These are phyloP conservation scores for Udeniomyces megalosporus DNA, from an alignment of 768 basidiomycete genomes.

Conservation along the genomic window DNA sequence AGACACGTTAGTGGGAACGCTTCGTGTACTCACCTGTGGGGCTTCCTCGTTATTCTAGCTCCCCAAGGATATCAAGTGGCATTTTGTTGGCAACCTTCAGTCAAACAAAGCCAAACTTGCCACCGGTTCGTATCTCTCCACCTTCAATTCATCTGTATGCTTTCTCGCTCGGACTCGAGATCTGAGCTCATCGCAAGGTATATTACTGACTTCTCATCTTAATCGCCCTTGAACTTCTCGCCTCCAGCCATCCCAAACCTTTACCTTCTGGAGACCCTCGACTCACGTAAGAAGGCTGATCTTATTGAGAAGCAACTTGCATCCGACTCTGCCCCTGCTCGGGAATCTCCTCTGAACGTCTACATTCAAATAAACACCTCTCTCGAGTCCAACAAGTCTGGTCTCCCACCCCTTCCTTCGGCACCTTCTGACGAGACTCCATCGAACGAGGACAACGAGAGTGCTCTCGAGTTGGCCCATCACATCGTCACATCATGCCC, in stretches of 20 bases:
- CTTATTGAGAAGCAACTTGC: conserved; percentile 55
- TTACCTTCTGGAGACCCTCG: conserved; percentile 68
- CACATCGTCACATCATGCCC: conserved; percentile 61
- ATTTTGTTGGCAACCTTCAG: conserved; percentile 87
- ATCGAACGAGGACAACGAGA: not conserved
- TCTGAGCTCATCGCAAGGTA: not conserved
- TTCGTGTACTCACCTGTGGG: not conserved
- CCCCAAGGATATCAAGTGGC: conserved; percentile 80
- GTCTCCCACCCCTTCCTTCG: conserved; percentile 44
- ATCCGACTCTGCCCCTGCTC: conserved; percentile 25
- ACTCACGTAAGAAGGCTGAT: conserved; percentile 62
- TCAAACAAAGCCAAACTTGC: conserved; percentile 85
- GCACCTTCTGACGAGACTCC: not conserved
- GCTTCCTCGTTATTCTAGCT: conserved; percentile 38
- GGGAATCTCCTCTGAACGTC: conserved; percentile 51
- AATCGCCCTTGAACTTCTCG: not conserved
- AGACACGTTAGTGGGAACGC: too few relatives aligned
- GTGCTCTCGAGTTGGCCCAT: conserved; percentile 41
- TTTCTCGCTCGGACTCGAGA: too few relatives aligned
- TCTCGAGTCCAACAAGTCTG: conserved; percentile 78
- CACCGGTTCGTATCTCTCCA: conserved; percentile 41
- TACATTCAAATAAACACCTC: conserved; percentile 93
- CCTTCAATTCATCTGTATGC: too few relatives aligned
- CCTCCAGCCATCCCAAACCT: conserved; percentile 68
- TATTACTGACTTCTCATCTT: not conserved